Evolutionary conservation across 2,329 filamentous ascomycete genomes (phyloP), one percentile per base, ranked within the genome.

Genomic region (Orbilia quercus): DNA sequence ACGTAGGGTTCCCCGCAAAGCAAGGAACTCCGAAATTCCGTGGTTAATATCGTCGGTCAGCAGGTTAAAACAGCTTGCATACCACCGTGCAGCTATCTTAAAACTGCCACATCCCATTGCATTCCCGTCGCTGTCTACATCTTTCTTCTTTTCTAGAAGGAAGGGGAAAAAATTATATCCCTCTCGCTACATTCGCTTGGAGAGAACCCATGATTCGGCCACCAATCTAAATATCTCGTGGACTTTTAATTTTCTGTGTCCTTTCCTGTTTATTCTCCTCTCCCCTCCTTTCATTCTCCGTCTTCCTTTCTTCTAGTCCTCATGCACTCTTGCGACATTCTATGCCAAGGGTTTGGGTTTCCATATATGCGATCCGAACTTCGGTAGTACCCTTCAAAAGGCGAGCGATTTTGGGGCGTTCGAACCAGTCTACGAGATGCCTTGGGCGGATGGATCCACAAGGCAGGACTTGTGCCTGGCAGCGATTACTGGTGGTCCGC

Each of bases 21-120:
- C 66, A 50, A 57, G 66, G 48, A 63, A 57, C 23, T 50, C 62
- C 57, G 66, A 64, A 72, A 65, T 72, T 45, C 67, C 67, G 67
- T 72, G 67, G 67, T 59, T 72, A 72, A 72, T 72, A 64, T 72
- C 40, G 54, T 54, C 59, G 60, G 67, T 65, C 67, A 72, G 59
- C 59, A 72, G 67, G 60, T 72, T 65, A 72, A n/a, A 72, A 64
- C 36, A 47, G 36, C 62, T 31, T 59, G 62, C 67, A 65, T 59
- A 55, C 54, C 54, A 65, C 53, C 67, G 59, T 72, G 60, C 67
- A 72, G 53, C 51, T 59, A 53, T 55, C 67, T 72, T 72, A 72
- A 72, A 65, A 72, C 67, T 65, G 53, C 53, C 67, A 72, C 60
- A 64, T 72, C 58, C 28, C 28, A 31, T n/a, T n/a, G n/a, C n/a